Conservation (phyloP, 768 basidiomycete genomes). For the Russula brevipes region DNA sequence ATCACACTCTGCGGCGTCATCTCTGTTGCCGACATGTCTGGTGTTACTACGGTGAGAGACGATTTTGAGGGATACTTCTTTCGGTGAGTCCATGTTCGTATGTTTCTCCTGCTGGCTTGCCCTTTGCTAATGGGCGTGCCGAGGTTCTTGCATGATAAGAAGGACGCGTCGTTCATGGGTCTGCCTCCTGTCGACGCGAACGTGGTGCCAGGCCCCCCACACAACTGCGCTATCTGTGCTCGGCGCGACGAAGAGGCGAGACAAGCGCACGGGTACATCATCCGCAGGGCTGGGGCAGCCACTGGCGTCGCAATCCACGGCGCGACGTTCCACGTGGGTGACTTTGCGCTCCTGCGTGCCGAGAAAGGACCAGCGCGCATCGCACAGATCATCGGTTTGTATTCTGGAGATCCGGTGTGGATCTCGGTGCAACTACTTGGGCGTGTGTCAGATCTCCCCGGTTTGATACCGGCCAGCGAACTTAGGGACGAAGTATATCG, state of each 20-base stretch:
- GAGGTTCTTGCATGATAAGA: constrained; percentile 43
- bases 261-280: constrained; percentile 30
- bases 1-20: constrained; percentile 46
- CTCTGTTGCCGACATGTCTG: constrained; percentile 32
- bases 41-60: background rate
- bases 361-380: constrained; percentile 50
- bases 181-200: constrained; percentile 30
- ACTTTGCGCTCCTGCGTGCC: constrained; percentile 52
- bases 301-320: constrained; percentile 46
- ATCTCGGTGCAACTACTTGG: constrained; percentile 40
- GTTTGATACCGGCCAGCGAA: constrained; percentile 35
- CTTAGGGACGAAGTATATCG: constrained; percentile 54
- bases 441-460: constrained; percentile 39
- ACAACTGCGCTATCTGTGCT: constrained; percentile 52
- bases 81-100: background rate
- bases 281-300: background rate
- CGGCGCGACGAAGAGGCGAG: constrained; percentile 34
- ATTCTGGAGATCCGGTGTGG: constrained; percentile 19
- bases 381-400: constrained; percentile 45
- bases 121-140: background rate
- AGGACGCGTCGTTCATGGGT: constrained; percentile 43
- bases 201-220: constrained; percentile 35
- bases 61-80: constrained; percentile 20
- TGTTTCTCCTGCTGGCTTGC: background rate
- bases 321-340: constrained; percentile 51